phyloP scores from a whole-genome alignment of 1,139 yeast species.

The Magnusiomyces magnusii region DNA sequence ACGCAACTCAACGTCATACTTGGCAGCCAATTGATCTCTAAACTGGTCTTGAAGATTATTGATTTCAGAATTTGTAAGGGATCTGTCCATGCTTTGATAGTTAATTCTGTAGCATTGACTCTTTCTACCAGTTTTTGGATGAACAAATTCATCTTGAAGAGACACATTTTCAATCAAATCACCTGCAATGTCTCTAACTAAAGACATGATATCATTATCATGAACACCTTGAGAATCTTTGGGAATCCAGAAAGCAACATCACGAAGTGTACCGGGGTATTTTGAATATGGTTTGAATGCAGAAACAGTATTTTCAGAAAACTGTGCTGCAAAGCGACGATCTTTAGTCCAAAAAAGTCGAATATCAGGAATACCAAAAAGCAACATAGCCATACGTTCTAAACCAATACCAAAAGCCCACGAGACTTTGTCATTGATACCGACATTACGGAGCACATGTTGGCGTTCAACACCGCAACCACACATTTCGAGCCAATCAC shows the following conservation, averaged over 20 bases:
- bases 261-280: conserved; percentile 81
- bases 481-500: conserved; percentile 96
- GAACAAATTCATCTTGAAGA: conserved; percentile 71
- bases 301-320: conserved; percentile 53
- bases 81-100: conserved; percentile 94
- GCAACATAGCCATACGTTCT: conserved; percentile 91
- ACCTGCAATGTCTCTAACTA: conserved; percentile 73
- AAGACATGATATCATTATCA: conserved; percentile 89
- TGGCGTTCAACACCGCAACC: conserved; percentile 93
- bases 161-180: conserved; percentile 84
- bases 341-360: conserved; percentile 89
- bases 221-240: conserved; percentile 41
- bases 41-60: conserved; percentile 62
- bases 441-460: conserved; percentile 67
- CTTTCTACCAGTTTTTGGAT: conserved; percentile 69
- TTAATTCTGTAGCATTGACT: conserved; percentile 86
- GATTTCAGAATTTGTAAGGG: conserved; percentile 73
- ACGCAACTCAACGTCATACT: conserved; percentile 57
- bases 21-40: conserved; percentile 44
- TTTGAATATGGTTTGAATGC: conserved; percentile 85
- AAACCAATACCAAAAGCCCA: conserved; percentile 99
- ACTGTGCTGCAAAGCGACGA: conserved; percentile 68
- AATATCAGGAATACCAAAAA: conserved; percentile 93
- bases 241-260: conserved; percentile 88
- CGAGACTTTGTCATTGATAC: conserved; percentile 56